phyloP scores from a whole-genome alignment of 352 stramenopile genomes.

The Blastocystis sp. region DNA sequence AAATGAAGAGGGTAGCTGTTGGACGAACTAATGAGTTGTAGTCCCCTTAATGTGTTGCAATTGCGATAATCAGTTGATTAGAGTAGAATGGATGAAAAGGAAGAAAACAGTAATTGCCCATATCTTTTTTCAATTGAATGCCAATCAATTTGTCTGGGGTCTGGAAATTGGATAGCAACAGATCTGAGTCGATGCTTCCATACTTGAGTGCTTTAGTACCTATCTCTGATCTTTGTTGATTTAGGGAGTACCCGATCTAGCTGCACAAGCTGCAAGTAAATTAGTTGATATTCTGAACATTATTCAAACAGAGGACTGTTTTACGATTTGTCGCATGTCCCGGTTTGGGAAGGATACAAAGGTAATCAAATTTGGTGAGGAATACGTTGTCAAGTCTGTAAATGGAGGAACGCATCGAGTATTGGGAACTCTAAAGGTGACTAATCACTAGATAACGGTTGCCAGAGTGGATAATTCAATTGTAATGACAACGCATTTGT shows the following conservation, averaged over 20 bases:
- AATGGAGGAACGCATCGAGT: slow-evolving; percentile 45
- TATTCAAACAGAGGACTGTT: slow-evolving; percentile 52
- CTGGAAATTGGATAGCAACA: slow-evolving; percentile 51
- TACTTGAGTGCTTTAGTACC: slow-evolving; percentile 56
- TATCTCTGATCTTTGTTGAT: not conserved
- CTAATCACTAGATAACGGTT: slow-evolving; percentile 5
- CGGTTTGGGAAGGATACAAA: slow-evolving; percentile 63
- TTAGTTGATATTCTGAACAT: slow-evolving; percentile 55
- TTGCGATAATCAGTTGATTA: not conserved
- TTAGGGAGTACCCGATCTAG: slow-evolving; percentile 50
- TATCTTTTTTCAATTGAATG: not conserved
- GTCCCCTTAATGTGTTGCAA: not conserved
- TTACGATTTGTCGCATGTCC: slow-evolving; percentile 60
- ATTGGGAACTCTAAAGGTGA: too few species aligned
- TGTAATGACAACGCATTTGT: slow-evolving; percentile 32
- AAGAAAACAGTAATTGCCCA: not conserved
- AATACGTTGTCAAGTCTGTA: slow-evolving; percentile 59
- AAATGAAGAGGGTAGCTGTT: too few species aligned
- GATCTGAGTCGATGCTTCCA: slow-evolving; percentile 47
- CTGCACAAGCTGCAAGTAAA: slow-evolving; percentile 47
- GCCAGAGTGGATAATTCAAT: not conserved
- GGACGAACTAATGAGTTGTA: not conserved
- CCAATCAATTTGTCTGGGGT: slow-evolving; percentile 42
- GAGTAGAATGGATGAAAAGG: not conserved
- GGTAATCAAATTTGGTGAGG: slow-evolving; percentile 2